Evolutionary conservation across 2,329 filamentous ascomycete species (phyloP).

Genomic region (Exophiala calicioides): DNA sequence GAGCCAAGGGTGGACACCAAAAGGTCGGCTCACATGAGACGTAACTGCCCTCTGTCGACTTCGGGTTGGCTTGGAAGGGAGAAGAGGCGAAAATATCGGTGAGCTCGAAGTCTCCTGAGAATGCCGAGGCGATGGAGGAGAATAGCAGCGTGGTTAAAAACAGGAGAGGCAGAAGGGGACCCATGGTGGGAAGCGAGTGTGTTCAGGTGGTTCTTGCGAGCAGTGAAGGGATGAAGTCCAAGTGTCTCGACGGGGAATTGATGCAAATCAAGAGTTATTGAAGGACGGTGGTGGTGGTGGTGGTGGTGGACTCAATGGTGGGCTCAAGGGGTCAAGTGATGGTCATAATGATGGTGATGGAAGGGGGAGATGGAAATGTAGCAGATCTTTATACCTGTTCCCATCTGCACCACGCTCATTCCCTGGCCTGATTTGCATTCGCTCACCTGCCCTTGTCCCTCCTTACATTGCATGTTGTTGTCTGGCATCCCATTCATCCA

Average conservation of each 20-base stretch:
- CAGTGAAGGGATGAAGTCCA: no score
- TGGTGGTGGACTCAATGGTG: no score
- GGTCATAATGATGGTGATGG: no score
- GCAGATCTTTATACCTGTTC: no score
- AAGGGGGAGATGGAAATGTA: no score
- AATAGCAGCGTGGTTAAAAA: conserved; percentile 8
- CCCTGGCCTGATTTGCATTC: conserved; percentile 3
- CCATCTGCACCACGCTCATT: not conserved
- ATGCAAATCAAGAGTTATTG: no score
- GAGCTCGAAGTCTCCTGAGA: conserved; percentile 28
- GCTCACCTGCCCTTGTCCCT: not conserved
- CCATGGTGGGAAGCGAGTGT: no score
- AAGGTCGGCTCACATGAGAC: conserved; percentile 23
- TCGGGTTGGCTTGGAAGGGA: conserved; percentile 27
- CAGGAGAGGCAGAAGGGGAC: conserved; percentile 6
- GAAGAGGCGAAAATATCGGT: conserved; percentile 24
- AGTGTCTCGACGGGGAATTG: no score
- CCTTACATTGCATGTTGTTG: not conserved
- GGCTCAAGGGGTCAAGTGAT: no score
- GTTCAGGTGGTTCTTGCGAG: no score
- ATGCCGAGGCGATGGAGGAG: conserved; percentile 13
- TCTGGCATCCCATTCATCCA: not conserved
- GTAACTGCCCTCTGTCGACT: conserved; percentile 21
- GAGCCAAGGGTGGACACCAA: not conserved
- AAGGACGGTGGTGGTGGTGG: no score